These are phyloP conservation scores for Brassica cretica DNA, from an alignment of 345 rosid genomes.

Conservation along the genomic window DNA sequence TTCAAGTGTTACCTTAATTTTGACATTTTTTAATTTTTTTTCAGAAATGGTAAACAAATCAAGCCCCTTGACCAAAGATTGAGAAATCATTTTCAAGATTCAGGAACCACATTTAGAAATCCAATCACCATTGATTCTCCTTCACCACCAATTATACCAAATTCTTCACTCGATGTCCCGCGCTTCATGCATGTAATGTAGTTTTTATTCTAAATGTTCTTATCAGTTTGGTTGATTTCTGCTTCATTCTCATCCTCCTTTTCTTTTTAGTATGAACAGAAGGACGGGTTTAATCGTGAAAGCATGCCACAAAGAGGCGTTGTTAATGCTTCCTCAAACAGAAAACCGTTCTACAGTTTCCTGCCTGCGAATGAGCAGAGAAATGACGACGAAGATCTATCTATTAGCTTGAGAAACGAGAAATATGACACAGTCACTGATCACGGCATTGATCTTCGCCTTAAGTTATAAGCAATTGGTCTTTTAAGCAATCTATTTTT, in stretches of 20 bases:
- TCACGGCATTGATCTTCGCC: constrained; percentile 55
- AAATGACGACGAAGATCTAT: constrained; percentile 33
- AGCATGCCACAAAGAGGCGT: background rate
- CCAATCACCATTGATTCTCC: constrained; percentile 42
- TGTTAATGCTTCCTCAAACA: background rate
- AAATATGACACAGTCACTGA: constrained; percentile 44
- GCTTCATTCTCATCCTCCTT: background rate
- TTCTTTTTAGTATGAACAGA: constrained; percentile 17
- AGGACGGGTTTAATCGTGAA: constrained; percentile 43
- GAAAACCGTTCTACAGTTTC: constrained; percentile 49
- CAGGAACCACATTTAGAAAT: constrained; percentile 37
- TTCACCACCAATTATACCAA: constrained; percentile 19
- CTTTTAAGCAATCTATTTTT: background rate
- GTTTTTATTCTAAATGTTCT: background rate
- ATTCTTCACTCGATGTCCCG: constrained; percentile 35
- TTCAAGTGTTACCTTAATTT: background rate
- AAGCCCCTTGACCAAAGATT: constrained; percentile 33
- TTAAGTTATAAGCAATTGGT: constrained; percentile 42
- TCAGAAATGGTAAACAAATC: constrained; percentile 41
- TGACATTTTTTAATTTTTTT: background rate
- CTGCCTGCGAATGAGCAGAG: constrained; percentile 42
- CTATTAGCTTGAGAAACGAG: constrained; percentile 38
- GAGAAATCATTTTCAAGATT: constrained; percentile 28
- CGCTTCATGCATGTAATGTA: constrained; percentile 24
- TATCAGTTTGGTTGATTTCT: constrained; percentile 6